phyloP scores from a whole-genome alignment of 2,329 filamentous ascomycete species.

The Monosporascus ibericus region DNA sequence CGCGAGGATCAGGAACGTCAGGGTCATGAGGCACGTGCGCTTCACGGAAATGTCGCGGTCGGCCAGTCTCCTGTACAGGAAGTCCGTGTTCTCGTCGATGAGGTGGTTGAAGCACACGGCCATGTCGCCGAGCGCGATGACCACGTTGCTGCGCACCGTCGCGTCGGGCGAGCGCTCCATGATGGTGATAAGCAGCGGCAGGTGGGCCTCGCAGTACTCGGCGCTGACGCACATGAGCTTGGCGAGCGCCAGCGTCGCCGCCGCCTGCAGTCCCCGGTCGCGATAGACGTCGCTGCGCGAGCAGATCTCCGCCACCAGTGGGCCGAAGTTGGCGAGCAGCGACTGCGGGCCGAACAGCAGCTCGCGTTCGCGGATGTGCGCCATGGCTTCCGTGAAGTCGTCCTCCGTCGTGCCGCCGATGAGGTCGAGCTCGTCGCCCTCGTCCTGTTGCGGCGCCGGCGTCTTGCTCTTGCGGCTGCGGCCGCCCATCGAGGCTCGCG shows the following conservation, averaged over 20 bases:
- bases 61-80: slow-evolving; percentile 87
- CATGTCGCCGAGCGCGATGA: slow-evolving; percentile 97
- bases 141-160: slow-evolving; percentile 89
- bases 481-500: slow-evolving; percentile 20
- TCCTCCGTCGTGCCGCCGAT: slow-evolving; percentile 96
- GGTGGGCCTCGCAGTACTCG: slow-evolving; percentile 90
- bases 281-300: slow-evolving; percentile 89
- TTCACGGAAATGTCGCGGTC: slow-evolving; percentile 88
- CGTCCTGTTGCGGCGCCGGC: slow-evolving; percentile 50
- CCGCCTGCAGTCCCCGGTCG: slow-evolving; percentile 84
- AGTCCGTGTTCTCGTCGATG: slow-evolving; percentile 98
- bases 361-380: slow-evolving; percentile 77
- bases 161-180: slow-evolving; percentile 91
- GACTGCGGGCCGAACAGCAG: slow-evolving; percentile 74
- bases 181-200: slow-evolving; percentile 92
- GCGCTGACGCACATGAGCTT: slow-evolving; percentile 98
- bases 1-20: slow-evolving; percentile 94
- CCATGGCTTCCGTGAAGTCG: slow-evolving; percentile 83
- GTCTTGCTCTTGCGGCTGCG: slow-evolving; percentile 27
- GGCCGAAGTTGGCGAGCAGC: slow-evolving; percentile 83
- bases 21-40: slow-evolving; percentile 94
- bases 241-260: slow-evolving; percentile 87
- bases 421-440: slow-evolving; percentile 85
- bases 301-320: slow-evolving; percentile 88
- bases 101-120: slow-evolving; percentile 99